Conservation (phyloP, 345 rosid species). For the Carallia brachiata region DNA sequence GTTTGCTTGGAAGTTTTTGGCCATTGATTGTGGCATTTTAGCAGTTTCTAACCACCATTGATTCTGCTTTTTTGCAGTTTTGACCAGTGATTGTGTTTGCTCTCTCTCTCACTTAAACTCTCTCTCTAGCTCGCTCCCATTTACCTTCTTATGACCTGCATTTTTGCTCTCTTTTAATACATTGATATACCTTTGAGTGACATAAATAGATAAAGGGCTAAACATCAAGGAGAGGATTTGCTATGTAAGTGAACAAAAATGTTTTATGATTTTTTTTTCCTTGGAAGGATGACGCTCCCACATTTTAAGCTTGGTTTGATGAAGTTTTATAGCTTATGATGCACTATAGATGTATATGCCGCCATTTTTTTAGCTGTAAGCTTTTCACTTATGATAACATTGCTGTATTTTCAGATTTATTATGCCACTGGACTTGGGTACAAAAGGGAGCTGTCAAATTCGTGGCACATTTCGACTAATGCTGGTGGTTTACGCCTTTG, state of each 20-base stretch:
- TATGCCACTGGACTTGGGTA: slow-evolving; percentile 99
- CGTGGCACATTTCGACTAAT: slow-evolving; percentile 98
- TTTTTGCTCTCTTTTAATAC: slow-evolving; percentile 40
- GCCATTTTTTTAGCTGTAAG: too few relatives aligned
- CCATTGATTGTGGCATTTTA: too few relatives aligned
- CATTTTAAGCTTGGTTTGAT: not conserved
- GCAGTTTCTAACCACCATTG: too few relatives aligned
- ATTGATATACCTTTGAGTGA: slow-evolving; percentile 81
- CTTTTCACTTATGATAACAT: too few relatives aligned
- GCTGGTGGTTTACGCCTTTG: slow-evolving; percentile 96
- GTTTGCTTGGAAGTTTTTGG: too few relatives aligned
- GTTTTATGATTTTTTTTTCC: not conserved
- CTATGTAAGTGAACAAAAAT: slow-evolving; percentile 49
- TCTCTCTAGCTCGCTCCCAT: not conserved
- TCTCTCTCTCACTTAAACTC: too few relatives aligned
- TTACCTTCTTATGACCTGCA: not conserved
- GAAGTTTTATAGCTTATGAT: not conserved
- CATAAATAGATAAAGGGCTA: slow-evolving; percentile 90
- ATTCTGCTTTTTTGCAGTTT: too few relatives aligned
- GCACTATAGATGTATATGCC: not conserved
- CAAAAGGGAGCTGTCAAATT: slow-evolving; percentile 98
- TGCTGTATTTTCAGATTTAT: slow-evolving; percentile 60
- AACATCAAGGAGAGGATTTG: slow-evolving; percentile 82
- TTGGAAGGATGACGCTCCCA: not conserved
- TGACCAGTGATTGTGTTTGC: too few relatives aligned